Base-by-base conservation (phyloP, 2,329 filamentous ascomycete genomes). In the Colletotrichum sansevieriae region DNA sequence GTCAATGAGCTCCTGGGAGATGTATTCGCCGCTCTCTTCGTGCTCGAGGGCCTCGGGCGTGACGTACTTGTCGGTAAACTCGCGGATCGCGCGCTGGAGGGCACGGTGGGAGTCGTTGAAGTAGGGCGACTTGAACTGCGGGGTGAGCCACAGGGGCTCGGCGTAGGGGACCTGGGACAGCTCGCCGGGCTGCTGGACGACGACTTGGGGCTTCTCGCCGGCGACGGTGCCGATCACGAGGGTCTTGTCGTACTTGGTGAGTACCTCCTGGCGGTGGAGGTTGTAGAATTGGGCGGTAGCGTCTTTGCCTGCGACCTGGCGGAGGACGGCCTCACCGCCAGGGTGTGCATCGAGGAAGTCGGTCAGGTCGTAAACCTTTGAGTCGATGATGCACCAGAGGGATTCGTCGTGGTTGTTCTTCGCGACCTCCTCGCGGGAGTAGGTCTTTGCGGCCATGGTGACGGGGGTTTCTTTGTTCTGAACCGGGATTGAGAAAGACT, bases 231-330 rank as follows among this genome's bases (percentile, higher is more conserved):
- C 94, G 74, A 97, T 87, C 79, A 88, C 91, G 18, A 97, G 86
- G 52, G 61, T 63, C 74, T 88, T 84, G 54, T 85, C 82, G 84
- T 97, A 97, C 78, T 94, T 94, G 70, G 90, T 83, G 11, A 97
- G 86, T n/a, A 97, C 92, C 80, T 97, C 94, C 74, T 97, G 93
- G 29, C 94, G 86, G 82, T 97, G 94, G 61, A 97, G 89, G 83
- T 97, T 97, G 87, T 97, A 97, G 81, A 97, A 97, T 65, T 91
- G 91, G 41, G 86, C 83, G 2, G 94, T 97, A 58, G 93, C 93
- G 76, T 97, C 94, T 72, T 89, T 87, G 71, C 94, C 94, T 35
- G 92, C 94, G 55, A 95, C 88, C 80, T 97, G 93, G 62, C 88
- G 86, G 43, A 97, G 88, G 25, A 97, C 93, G 49, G 92, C 90